phyloP scores from a whole-genome alignment of 768 basidiomycete species.

The Leccinum imitatum region DNA sequence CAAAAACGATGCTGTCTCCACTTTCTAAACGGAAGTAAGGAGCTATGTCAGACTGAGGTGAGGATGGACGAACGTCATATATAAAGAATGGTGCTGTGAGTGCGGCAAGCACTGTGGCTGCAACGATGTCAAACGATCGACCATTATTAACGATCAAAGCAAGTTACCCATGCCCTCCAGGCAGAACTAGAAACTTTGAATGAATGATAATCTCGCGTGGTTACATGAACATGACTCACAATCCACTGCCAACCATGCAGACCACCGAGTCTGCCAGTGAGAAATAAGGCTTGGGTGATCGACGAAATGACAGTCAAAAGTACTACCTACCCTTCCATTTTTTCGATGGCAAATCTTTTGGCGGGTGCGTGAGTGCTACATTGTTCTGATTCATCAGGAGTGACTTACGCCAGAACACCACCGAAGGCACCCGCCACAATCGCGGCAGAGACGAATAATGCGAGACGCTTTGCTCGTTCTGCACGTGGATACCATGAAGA shows the following conservation, averaged over 20 bases:
- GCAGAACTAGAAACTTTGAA: constrained; percentile 25
- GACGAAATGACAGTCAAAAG: constrained; percentile 12
- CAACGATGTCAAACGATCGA: background rate
- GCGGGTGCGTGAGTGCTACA: background rate
- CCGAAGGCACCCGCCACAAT: constrained; percentile 51
- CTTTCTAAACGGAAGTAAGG: constrained; percentile 8
- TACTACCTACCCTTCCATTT: constrained; percentile 34
- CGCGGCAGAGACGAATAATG: constrained; percentile 59
- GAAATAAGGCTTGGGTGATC: background rate
- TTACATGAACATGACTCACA: constrained; percentile 19
- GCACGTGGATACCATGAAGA: constrained; percentile 58
- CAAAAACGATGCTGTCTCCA: constrained; percentile 18
- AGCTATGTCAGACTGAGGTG: background rate
- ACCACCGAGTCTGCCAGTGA: constrained; percentile 24
- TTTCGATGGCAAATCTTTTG: constrained; percentile 34
- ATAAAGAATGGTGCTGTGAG: constrained; percentile 43
- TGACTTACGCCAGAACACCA: constrained; percentile 45
- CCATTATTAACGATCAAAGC: too few relatives aligned
- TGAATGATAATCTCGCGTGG: constrained; percentile 3
- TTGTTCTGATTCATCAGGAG: background rate
- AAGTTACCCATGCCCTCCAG: constrained; percentile 27
- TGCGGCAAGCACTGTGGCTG: constrained; percentile 16
- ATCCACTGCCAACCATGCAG: constrained; percentile 42
- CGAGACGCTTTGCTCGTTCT: constrained; percentile 55
- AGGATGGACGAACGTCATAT: constrained; percentile 42